Conservation (phyloP, 202 grass and related monocot species). For the Panicum virgatum region DNA sequence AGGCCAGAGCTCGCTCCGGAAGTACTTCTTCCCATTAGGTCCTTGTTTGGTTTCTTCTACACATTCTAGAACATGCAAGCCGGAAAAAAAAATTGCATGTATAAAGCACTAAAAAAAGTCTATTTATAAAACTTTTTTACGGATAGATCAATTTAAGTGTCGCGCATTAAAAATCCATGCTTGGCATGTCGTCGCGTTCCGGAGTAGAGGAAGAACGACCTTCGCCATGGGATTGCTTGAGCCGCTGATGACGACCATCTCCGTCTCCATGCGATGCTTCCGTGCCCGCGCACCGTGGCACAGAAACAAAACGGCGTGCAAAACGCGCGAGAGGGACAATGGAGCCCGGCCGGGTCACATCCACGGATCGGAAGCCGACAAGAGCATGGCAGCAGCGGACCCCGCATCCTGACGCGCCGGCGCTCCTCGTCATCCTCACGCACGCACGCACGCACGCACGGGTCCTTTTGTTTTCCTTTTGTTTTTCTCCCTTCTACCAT, state of each 20-base stretch:
- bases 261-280: not conserved
- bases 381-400: not conserved
- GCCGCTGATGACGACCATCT: not conserved
- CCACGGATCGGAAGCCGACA: slow-evolving; percentile 2
- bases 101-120: too few relatives aligned
- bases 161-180: not conserved
- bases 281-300: too few relatives aligned
- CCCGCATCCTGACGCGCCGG: not conserved
- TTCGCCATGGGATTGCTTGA: not conserved
- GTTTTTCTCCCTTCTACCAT: too few relatives aligned
- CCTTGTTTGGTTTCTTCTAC: too few relatives aligned
- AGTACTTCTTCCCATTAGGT: too few relatives aligned
- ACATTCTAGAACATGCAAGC: too few relatives aligned
- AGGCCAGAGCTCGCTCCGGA: not conserved
- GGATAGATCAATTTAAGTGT: too few relatives aligned
- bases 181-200: slow-evolving; percentile 11
- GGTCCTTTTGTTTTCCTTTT: not conserved
- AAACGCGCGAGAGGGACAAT: too few relatives aligned
- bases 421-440: not conserved
- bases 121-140: too few relatives aligned
- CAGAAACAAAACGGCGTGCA: not conserved
- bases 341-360: too few relatives aligned
- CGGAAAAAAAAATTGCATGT: too few relatives aligned
- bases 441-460: not conserved
- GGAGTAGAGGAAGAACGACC: not conserved